Evolutionary conservation across 164 flowering plant genomes (phyloP), one percentile per base, ranked within the genome.

Genomic region (Dillenia suffruticosa): DNA sequence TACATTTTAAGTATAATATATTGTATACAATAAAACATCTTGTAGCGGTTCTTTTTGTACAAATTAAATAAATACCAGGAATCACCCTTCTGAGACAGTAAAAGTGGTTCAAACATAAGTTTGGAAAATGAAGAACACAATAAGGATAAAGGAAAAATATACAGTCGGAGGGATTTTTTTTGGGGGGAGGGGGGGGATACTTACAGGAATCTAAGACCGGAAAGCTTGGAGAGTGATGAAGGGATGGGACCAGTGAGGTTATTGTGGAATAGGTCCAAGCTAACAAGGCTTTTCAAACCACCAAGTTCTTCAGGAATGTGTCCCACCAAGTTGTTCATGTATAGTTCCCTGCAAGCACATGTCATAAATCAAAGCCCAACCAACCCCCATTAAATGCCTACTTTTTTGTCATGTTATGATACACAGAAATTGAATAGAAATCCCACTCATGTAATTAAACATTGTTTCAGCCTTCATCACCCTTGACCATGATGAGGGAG

Each of bases 171-270:
- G 52, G 52, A 6, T 8, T 15, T 49, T 0, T 49, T 49, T 19
- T 19, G 56, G 1, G 9, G 44, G 4, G 26, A 43, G 46, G 12
- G 10, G 13, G 13, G 24, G 43, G 12, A 16, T 19, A 54, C 87
- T 73, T 71, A 85, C 90, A 88, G 65, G 65, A 83, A 83, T 57
- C 74, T 83, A 70, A 90, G 82, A 61, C 72, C 77, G 62, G 84
- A 74, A 63, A 90, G 88, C 11, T 56, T 77, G 48, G 84, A 74
- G 43, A 88, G 81, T 0, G 95, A 78, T 40, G 84, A 17, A 65
- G 97, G 92, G 55, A 90, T 86, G 46, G 82, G 6, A 0, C 89
- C 92, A 46, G 90, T 82, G 56, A 90, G 86, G 65, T 86, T 86
- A 56, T 90, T 90, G 69, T 84, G 80, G 73, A 71, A 88, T 44